Conservation (phyloP, 148 eudicot genomes). For the Rhododendron griersonianum region DNA sequence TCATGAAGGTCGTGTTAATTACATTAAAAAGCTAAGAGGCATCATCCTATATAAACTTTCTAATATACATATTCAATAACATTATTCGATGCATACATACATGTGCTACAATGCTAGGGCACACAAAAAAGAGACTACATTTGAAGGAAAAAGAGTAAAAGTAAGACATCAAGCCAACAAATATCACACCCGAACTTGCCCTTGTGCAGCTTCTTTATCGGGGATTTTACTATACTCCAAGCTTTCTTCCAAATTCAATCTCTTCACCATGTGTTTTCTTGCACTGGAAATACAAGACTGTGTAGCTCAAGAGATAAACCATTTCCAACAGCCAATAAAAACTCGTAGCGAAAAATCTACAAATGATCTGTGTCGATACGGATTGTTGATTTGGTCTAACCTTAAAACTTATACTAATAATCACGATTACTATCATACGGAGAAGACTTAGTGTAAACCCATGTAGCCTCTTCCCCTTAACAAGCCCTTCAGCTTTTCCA, state of each 20-base stretch:
- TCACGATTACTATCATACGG: background rate
- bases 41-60: no score
- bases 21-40: no score
- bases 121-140: no score
- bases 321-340: background rate
- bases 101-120: no score
- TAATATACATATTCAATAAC: no score
- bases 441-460: conserved; percentile 20
- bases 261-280: conserved; percentile 16
- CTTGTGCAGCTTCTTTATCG: background rate
- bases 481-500: conserved; percentile 20
- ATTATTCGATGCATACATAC: no score
- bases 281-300: conserved; percentile 20
- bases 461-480: conserved; percentile 34
- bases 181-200: no score
- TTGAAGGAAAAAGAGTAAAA: background rate
- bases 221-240: conserved; percentile 4
- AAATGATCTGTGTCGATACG: background rate
- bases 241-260: conserved; percentile 5
- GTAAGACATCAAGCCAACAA: no score
- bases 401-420: background rate
- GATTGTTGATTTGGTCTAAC: conserved; percentile 4
- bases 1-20: no score
- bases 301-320: conserved; percentile 10
- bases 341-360: background rate